Conservation (phyloP, 306 rosid species). For the Senna siamea region DNA sequence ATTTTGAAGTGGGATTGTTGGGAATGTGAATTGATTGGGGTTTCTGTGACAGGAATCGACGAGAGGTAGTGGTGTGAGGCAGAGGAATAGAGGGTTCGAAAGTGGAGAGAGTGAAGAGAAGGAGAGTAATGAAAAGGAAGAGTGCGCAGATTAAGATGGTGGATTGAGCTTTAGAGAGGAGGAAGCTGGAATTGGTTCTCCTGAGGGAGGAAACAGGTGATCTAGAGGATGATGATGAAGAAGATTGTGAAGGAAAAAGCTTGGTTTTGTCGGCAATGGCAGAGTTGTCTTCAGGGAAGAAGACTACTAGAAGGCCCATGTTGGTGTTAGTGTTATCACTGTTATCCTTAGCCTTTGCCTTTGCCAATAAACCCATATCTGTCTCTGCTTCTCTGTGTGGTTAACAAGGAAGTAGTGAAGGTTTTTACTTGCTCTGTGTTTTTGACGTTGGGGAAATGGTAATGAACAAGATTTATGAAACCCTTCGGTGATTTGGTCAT, state of each 20-base stretch:
- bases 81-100: conserved; percentile 56
- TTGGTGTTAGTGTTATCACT: conserved; percentile 56
- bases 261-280: conserved; percentile 50
- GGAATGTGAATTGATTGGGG: neutral
- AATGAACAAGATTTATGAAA: neutral
- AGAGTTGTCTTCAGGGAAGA: conserved; percentile 57
- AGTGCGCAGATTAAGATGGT: conserved; percentile 68
- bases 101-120: conserved; percentile 74
- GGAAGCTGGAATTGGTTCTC: conserved; percentile 40
- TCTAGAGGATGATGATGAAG: conserved; percentile 24
- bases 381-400: conserved; percentile 6
- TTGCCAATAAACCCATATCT: conserved; percentile 38
- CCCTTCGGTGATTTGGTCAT: neutral
- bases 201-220: conserved; percentile 8
- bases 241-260: conserved; percentile 36
- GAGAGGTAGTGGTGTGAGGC: conserved; percentile 30
- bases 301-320: conserved; percentile 69
- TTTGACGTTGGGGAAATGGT: neutral
- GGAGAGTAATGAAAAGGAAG: conserved; percentile 62
- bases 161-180: conserved; percentile 64
- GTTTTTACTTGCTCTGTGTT: neutral
- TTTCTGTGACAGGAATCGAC: conserved; percentile 50
- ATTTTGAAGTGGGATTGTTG: neutral
- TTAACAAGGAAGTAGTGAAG: neutral
- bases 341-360: conserved; percentile 42